A percentile compares a stretch with the other conserved stretches of the same genome.
Evolutionary conservation across 2,329 filamentous ascomycete species (phyloP).

Genomic region (Cladophialophora yegresii): DNA sequence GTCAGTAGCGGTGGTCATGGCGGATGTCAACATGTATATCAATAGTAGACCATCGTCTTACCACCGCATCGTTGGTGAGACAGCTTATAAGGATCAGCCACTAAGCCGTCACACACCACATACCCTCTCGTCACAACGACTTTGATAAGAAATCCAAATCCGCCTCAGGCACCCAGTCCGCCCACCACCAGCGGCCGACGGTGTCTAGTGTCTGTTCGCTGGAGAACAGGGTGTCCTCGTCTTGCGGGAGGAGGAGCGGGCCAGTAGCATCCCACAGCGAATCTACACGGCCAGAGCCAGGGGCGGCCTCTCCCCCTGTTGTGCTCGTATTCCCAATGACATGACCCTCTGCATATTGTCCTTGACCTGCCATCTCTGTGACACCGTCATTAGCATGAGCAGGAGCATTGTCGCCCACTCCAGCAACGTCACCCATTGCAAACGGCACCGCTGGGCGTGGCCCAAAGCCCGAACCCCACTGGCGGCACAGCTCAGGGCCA

Average conservation of each 20-base stretch:
- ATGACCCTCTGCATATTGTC: background rate
- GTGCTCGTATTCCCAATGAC: background rate
- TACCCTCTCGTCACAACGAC: background rate
- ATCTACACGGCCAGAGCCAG: background rate
- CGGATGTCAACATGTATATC: too few species aligned
- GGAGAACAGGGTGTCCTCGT: slow-evolving; percentile 9
- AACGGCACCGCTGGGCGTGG: background rate
- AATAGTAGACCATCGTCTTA: too few species aligned
- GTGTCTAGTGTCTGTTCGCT: slow-evolving; percentile 11
- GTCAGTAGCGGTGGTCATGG: too few species aligned
- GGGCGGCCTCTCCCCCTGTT: too few species aligned
- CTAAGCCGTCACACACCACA: background rate
- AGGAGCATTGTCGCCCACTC: background rate
- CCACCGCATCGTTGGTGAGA: too few species aligned
- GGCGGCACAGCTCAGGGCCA: slow-evolving; percentile 16
- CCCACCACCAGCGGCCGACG: slow-evolving; percentile 24
- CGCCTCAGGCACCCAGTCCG: slow-evolving; percentile 17
- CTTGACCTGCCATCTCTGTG: background rate
- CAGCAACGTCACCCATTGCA: background rate
- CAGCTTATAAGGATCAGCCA: too few species aligned
- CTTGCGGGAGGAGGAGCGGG: background rate
- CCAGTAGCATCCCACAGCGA: background rate
- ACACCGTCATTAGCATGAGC: background rate
- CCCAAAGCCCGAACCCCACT: slow-evolving; percentile 12
- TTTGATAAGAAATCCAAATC: slow-evolving; percentile 12